Base-by-base conservation (phyloP, 1,284 basidiomycete species). In the Apiotrichum veenhuisii region DNA sequence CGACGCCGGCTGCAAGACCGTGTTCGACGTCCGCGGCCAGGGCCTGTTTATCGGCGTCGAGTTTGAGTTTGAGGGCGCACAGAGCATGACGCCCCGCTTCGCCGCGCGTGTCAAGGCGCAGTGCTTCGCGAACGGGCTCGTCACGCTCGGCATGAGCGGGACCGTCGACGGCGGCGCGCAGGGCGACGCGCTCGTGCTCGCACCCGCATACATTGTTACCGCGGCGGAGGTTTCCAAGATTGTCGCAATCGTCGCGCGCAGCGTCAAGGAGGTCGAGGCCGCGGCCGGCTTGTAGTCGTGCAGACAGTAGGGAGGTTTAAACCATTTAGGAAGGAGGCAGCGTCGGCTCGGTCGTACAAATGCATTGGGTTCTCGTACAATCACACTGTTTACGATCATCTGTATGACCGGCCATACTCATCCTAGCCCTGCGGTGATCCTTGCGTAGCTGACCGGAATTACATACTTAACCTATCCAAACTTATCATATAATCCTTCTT, bases 41-140 rank as follows among this genome's bases (percentile, higher is more conserved):
- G 90, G 90, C 17, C 82, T 84, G 57, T 70, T 70, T 34, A 54
- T 67, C 54, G 67, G 63, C 7, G 54, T 69, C 26, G 70, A 72
- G 48, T 61, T 67, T 41, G 70, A 72, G 48, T 61, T 67, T 41
- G 57, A 63, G 12, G 66, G 59, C 15, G 62, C 67, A 18, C 22
- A 47, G 1, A 36, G 37, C 18, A 59, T 67, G 11, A 54, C 46
- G n/a, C 67, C 68, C n/a, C 57, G 68, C 27, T 57, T 70, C 33
- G 65, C 61, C 1, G 47, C 59, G 0, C 55, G 65, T 20, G 62
- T 72, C 51, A 66, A 68, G 52, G 64, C 62, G 10, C 47, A 48
- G 46, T 58, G 58, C 5, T 59, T 70, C 47, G 33, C 64, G 48
- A 65, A 66, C 27, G 70, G 70, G 7, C 59, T 70, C 12, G 44